Base-by-base conservation (phyloP, 2,329 filamentous ascomycete genomes). In the Xylariaceae sp. region DNA sequence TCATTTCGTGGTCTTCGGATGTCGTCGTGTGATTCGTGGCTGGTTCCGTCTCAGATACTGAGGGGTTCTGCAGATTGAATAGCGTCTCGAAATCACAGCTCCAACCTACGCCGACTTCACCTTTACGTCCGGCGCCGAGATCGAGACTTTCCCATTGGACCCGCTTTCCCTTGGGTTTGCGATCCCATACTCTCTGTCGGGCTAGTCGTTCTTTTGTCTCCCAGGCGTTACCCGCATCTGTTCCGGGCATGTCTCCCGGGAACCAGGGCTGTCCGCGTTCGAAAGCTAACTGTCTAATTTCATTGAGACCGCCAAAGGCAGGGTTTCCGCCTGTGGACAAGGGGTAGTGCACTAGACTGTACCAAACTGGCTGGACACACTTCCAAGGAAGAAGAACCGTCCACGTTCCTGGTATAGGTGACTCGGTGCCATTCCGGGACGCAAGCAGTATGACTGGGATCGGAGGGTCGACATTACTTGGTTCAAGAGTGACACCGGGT, bases 321-420 rank as follows among this genome's bases (percentile, higher is more conserved):
- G 90, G 88, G 61, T 91, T 95, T 0, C 88, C 87, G 6, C 92
- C 92, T 0, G 86, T 88, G 0, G 86, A 88, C 0, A 95, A 79
- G 0, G 90, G 90, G 61, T 87, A 91, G 70, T 91, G 91, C 75
- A 96, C 88, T 11, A 97, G 75, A 51, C 85, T 86, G 67, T 93
- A 88, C 94, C 94, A 99, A 37, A 97, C 79, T 0, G 90, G 85
- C 42, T 85, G 78, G 42, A 97, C 88, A 67, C 90, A 96, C 70
- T 90, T 92, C 91, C 93, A 97, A 0, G 94, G 94, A 2, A 94
- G 81, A 23, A 97, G 78, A 1, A 97, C 72, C 0, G 87, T 94
- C 91, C 92, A 97, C 0, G 81, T 86, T 0, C 88, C 88, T 52
- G 88, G 85, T 1, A 78, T 76, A 51, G 80, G 81, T 9, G 73